Evolutionary conservation across 179 eudicot species (phyloP), one percentile per base, ranked within the genome.

Genomic region (Amaranthus tricolor): DNA sequence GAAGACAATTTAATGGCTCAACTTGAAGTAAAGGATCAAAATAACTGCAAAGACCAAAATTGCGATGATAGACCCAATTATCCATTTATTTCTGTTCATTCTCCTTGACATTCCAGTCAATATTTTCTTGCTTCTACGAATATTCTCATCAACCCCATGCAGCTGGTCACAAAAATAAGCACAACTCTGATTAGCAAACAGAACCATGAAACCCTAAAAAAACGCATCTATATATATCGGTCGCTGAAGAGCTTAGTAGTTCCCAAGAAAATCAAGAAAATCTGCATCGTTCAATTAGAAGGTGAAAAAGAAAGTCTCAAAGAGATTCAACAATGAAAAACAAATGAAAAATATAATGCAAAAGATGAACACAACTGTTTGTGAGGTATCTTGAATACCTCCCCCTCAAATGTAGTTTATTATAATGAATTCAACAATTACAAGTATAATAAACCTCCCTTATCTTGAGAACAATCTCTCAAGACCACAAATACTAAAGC

Each of bases 71-170:
- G 81, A 56, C 49, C 90, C 87, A 47, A 86, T 76, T 65, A 87
- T 79, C 84, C 86, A 86, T 73, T 84, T 88, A 74, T 85, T 88
- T 69, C 76, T 58, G 84, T 76, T 82, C 92, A 87, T 88, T 68
- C 88, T 86, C 71, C 88, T 82, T 6, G 88, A 85, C 82, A 88
- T 88, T 16, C 76, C 77, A 0, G 84, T 79, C 73, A 86, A 49
- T 47, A 85, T 80, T 71, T 85, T 88, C 83, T 80, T 83, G 86
- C 87, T 88, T 77, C 85, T 77, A 63, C 90, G 81, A 53, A 86
- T 61, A 64, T 83, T 85, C 49, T 88, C 92, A 31, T 88, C 92
- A 78, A 88, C 92, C 20, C 92, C 89, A 77, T 88, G 86, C 61
- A 88, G 92, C 90, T 86, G 76, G 67, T 78, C 49, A 68, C 6